Evolutionary conservation across 2,329 filamentous ascomycete species (phyloP).

Genomic region (Pseudogymnoascus sp.): DNA sequence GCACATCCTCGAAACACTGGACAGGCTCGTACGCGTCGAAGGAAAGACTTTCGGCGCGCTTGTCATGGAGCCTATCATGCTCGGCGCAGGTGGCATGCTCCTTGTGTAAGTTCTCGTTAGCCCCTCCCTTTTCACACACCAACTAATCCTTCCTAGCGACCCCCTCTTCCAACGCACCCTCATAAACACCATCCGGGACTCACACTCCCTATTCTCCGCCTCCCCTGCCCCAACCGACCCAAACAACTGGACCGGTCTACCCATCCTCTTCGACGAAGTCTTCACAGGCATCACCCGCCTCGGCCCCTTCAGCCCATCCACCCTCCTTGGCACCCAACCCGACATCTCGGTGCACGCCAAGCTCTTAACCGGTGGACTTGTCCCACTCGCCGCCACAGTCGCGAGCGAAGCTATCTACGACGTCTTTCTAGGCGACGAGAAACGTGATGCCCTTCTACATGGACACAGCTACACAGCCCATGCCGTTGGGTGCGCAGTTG

Average conservation of each 20-base stretch:
- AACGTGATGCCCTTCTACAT: conserved; percentile 72
- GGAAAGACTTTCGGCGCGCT: conserved; percentile 68
- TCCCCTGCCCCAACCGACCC: conserved; percentile 14
- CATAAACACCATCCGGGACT: conserved; percentile 57
- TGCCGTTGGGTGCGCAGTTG: conserved; percentile 73
- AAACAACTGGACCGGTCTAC: conserved; percentile 62
- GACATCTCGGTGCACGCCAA: conserved; percentile 81
- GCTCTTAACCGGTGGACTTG: conserved; percentile 70
- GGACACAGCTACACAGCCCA: conserved; percentile 86
- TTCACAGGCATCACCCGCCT: conserved; percentile 82
- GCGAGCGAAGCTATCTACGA: conserved; percentile 69
- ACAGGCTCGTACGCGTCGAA: conserved; percentile 44
- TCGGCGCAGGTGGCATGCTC: conserved; percentile 79
- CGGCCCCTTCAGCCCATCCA: conserved; percentile 62
- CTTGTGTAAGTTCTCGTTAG: conserved; percentile 53
- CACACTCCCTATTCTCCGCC: conserved; percentile 47
- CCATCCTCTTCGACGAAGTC: conserved; percentile 78
- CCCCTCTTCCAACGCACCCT: conserved; percentile 73
- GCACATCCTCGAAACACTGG: conserved; percentile 52
- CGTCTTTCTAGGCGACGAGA: conserved; percentile 64
- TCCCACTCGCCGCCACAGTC: conserved; percentile 70
- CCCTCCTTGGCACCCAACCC: conserved; percentile 60
- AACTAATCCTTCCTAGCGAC: conserved; percentile 45
- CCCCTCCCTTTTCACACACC: not conserved
- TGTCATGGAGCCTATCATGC: conserved; percentile 72